Conservation (phyloP, 1,284 basidiomycete genomes). For the Heterobasidion irregulare region DNA sequence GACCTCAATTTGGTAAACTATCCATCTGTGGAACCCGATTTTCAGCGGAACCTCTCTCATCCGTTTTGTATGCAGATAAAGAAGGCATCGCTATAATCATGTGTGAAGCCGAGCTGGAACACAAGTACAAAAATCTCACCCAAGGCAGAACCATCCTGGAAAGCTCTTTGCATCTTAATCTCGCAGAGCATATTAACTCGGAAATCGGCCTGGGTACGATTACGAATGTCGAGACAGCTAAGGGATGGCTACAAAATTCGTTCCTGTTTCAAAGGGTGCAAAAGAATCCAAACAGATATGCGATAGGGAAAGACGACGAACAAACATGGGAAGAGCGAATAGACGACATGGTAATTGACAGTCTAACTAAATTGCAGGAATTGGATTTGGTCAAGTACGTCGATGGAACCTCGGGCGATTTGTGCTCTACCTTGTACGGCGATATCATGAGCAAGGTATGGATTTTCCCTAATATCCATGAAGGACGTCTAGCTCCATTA, state of each 20-base stretch:
- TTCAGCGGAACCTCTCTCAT: not conserved
- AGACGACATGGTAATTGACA: slow-evolving; percentile 64
- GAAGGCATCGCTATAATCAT: slow-evolving; percentile 75
- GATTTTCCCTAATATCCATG: not conserved
- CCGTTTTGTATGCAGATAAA: slow-evolving; percentile 39
- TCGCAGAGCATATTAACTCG: slow-evolving; percentile 87
- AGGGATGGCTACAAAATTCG: slow-evolving; percentile 72
- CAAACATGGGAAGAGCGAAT: slow-evolving; percentile 64
- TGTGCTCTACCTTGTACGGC: slow-evolving; percentile 64
- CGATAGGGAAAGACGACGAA: slow-evolving; percentile 45
- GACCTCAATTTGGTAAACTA: slow-evolving; percentile 80
- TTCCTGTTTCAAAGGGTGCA: slow-evolving; percentile 82
- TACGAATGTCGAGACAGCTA: slow-evolving; percentile 55
- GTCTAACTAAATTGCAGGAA: slow-evolving; percentile 49
- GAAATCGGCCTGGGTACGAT: slow-evolving; percentile 86
- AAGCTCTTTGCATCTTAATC: slow-evolving; percentile 75
- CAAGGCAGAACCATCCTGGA: slow-evolving; percentile 72
- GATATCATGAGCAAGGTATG: slow-evolving; percentile 79
- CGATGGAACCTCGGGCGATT: slow-evolving; percentile 22
- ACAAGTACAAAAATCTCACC: slow-evolving; percentile 59
- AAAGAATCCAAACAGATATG: slow-evolving; percentile 76
- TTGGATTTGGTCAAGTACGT: slow-evolving; percentile 48
- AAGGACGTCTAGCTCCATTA: slow-evolving; percentile 1
- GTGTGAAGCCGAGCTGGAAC: slow-evolving; percentile 67
- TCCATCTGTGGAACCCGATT: not conserved